Evolutionary conservation across 179 eudicot species (phyloP), one percentile per base, ranked within the genome.

Genomic region (Actinidia polygama): DNA sequence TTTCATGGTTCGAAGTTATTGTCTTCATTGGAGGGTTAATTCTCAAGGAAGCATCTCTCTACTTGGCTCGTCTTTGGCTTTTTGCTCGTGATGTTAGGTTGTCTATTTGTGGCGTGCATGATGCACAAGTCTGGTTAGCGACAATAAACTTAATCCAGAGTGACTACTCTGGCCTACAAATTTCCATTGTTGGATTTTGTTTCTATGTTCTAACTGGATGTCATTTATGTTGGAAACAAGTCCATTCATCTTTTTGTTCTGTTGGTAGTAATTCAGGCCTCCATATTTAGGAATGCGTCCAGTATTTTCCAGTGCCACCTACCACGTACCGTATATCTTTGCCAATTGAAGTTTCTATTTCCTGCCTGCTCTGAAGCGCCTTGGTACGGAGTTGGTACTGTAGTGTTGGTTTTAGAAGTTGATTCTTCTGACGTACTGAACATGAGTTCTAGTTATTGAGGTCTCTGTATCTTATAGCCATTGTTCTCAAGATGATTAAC

Each of bases 111-210:
- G 63, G 15, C 64, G 1, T 36, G 75, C 36, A 19, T 30, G 36
- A 30, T 30, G 36, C 36, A 12, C 26, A 53, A 54, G 26, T 53
- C 21, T 5, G 5, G 64, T 19, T 79, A 64, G 53, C 30, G 14
- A 2, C 36, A 30, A 30, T 30, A 36, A 79, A 66, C 59, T 64
- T 78, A 40, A 23, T 36, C 26, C 19, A 2, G 21, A 18, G 26
- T 7, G 50, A 53, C 50, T 64, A 30, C 11, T 68, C 62, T 79
- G 80, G 81, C 51, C 9, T 53, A 51, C 66, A 36, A 54, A 40
- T 30, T 69, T 30, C 64, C 3, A 46, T 68, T 30, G 75, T 36
- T 68, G 66, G 82, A 26, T 67, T 79, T 79, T 21, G 75, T 36
- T 79, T 53, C 36, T 79, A 19, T 36, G 50, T 36, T n/a, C 47